phyloP scores from a whole-genome alignment of 176 grass and related monocot genomes.

The Elymus sibiricus region DNA sequence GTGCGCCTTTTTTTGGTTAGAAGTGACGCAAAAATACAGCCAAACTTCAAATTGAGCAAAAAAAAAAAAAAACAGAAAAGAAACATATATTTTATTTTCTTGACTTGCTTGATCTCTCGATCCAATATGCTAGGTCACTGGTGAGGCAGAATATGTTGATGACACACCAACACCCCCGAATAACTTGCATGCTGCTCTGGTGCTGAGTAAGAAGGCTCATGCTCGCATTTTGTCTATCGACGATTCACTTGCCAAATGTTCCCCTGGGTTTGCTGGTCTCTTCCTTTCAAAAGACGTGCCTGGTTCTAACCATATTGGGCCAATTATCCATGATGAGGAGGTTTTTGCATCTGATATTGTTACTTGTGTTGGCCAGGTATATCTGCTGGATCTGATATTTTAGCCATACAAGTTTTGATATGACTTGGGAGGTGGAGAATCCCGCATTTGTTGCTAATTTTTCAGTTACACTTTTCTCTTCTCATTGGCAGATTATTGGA shows the following conservation, averaged over 20 bases:
- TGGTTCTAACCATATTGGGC: conserved; percentile 65
- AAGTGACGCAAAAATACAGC: not conserved
- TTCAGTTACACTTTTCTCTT: conserved; percentile 21
- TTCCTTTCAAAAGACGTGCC: conserved; percentile 81
- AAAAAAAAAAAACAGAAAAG: not conserved
- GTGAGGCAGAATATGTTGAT: conserved; percentile 88
- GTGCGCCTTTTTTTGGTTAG: not conserved
- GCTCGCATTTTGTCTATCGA: conserved; percentile 81
- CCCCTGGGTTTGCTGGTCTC: conserved; percentile 75
- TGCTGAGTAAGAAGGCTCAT: conserved; percentile 91
- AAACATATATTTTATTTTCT: conserved; percentile 23
- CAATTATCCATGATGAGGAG: conserved; percentile 76
- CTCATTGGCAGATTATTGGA: conserved; percentile 69
- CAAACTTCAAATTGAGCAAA: not conserved
- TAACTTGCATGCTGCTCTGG: conserved; percentile 80
- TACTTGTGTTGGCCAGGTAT: conserved; percentile 99
- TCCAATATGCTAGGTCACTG: conserved; percentile 68
- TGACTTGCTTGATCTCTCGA: conserved; percentile 25
- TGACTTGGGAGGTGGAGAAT: not conserved
- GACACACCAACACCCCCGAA: conserved; percentile 66
- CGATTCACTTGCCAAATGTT: conserved; percentile 74
- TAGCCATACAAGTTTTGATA: conserved; percentile 23
- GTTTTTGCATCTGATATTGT: conserved; percentile 85
- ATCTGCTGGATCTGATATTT: conserved; percentile 23
- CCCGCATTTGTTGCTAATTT: not conserved